These are phyloP conservation scores for Physcia stellaris DNA, from an alignment of 495 filamentous ascomycete species.

Conservation along the genomic window DNA sequence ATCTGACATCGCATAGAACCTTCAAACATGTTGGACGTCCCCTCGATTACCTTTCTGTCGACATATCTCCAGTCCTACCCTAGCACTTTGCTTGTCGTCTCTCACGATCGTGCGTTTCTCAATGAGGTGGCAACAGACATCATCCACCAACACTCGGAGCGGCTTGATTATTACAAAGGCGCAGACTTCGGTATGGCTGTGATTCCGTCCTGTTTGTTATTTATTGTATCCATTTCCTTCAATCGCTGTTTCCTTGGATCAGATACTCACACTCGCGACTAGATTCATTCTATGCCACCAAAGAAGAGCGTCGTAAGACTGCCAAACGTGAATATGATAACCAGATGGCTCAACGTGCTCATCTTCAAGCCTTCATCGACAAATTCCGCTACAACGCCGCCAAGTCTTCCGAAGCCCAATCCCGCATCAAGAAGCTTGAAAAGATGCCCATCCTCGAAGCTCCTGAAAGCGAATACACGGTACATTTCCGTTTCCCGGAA, in stretches of 20 bases:
- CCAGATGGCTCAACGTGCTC: constrained; percentile 85
- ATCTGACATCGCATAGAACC: constrained; percentile 48
- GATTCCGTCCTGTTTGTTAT: background rate
- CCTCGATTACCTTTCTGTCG: constrained; percentile 97
- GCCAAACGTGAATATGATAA: constrained; percentile 98
- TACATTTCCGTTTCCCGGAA: constrained; percentile 95
- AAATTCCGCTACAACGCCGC: constrained; percentile 99
- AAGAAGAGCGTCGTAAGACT: constrained; percentile 91
- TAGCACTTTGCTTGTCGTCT: constrained; percentile 90
- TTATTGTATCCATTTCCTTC: background rate
- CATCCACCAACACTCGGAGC: constrained; percentile 93
- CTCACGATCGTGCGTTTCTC: constrained; percentile 96
- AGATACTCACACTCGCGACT: constrained; percentile 9
- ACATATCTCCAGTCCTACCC: constrained; percentile 92
- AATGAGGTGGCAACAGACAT: constrained; percentile 99
- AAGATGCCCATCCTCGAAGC: constrained; percentile 85
- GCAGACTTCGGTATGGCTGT: constrained; percentile 66
- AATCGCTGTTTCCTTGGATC: constrained; percentile 1
- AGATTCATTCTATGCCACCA: constrained; percentile 95
- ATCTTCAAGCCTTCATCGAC: constrained; percentile 94
- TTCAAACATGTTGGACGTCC: constrained; percentile 99
- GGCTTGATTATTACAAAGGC: constrained; percentile 96
- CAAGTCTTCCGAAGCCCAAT: constrained; percentile 96
- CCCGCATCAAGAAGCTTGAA: constrained; percentile 96
- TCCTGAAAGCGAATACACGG: constrained; percentile 87